A percentile compares a stretch with the other conserved stretches of the same genome.
These are phyloP conservation scores for Termitomyces sp. DNA, from an alignment of 768 basidiomycete species.

Conservation along the genomic window DNA sequence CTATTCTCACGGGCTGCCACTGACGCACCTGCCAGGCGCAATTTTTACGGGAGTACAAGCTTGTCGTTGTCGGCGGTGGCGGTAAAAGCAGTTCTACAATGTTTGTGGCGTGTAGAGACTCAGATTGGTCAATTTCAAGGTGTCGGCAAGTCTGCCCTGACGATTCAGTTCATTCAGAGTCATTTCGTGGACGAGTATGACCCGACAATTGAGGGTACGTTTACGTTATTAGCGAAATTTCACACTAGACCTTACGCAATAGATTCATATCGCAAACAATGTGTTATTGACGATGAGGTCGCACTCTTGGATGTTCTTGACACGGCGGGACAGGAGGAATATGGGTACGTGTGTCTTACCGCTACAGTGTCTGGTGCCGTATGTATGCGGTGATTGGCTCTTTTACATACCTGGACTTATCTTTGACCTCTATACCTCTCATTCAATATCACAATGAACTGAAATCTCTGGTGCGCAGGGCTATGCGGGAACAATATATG, in stretches of 20 bases:
- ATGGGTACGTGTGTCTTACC: constrained; percentile 59
- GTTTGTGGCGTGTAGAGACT: background rate
- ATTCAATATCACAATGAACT: background rate
- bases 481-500: constrained; percentile 99
- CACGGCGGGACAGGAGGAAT: constrained; percentile 98
- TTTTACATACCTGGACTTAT: background rate
- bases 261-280: constrained; percentile 98
- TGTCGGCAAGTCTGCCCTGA: constrained; percentile 77
- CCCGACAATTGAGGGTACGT: constrained; percentile 87
- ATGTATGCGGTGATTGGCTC: background rate
- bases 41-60: constrained; percentile 95
- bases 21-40: constrained; percentile 49
- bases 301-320: constrained; percentile 94
- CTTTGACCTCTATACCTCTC: background rate
- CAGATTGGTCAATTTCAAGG: constrained; percentile 22
- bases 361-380: constrained; percentile 1
- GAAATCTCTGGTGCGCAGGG: constrained; percentile 38
- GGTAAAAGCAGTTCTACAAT: constrained; percentile 42
- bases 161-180: constrained; percentile 97
- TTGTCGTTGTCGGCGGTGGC: constrained; percentile 98
- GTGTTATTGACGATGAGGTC: constrained; percentile 98
- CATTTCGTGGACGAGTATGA: constrained; percentile 92
- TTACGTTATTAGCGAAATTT: background rate
- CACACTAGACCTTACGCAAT: background rate
- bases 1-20: constrained; percentile 6